These are phyloP conservation scores for Pestalotiopsis sp. DNA, from an alignment of 2,329 filamentous ascomycete genomes.

Conservation along the genomic window DNA sequence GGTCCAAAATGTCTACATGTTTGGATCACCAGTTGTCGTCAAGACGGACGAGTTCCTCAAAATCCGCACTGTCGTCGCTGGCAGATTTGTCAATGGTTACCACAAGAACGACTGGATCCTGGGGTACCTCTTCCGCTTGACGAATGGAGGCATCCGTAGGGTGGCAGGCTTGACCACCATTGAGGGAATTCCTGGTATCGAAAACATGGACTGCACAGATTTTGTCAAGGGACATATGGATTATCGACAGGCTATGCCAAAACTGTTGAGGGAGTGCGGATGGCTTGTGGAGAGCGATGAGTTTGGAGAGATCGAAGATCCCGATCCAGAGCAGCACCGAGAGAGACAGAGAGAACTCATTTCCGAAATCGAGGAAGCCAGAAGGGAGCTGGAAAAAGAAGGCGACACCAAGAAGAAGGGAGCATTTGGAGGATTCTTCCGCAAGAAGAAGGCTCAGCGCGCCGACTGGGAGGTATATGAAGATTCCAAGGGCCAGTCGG, in stretches of 20 bases:
- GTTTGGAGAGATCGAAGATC: constrained; percentile 95
- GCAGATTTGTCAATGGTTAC: constrained; percentile 94
- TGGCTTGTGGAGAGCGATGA: constrained; percentile 93
- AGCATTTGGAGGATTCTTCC: constrained; percentile 70
- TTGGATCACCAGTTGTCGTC: constrained; percentile 87
- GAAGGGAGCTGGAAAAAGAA: constrained; percentile 78
- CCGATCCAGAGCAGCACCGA: constrained; percentile 90
- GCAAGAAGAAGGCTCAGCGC: constrained; percentile 77
- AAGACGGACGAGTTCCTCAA: constrained; percentile 87
- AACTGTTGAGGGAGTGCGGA: constrained; percentile 80
- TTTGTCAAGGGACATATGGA: constrained; percentile 93
- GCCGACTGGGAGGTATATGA: constrained; percentile 96
- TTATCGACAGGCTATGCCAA: constrained; percentile 90
- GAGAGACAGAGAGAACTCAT: constrained; percentile 90
- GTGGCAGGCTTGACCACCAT: constrained; percentile 82
- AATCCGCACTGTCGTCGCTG: constrained; percentile 79
- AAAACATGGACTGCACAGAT: constrained; percentile 87
- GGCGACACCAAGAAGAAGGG: constrained; percentile 62
- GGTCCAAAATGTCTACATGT: constrained; percentile 93
- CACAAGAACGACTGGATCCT: constrained; percentile 97
- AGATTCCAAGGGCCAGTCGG: constrained; percentile 50
- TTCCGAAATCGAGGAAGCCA: constrained; percentile 92
- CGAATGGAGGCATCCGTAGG: constrained; percentile 84
- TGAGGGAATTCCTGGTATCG: constrained; percentile 74
- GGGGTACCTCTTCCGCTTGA: constrained; percentile 92